Conservation (phyloP, 805 yeast genomes). For the Zygosaccharomyces bailii region DNA sequence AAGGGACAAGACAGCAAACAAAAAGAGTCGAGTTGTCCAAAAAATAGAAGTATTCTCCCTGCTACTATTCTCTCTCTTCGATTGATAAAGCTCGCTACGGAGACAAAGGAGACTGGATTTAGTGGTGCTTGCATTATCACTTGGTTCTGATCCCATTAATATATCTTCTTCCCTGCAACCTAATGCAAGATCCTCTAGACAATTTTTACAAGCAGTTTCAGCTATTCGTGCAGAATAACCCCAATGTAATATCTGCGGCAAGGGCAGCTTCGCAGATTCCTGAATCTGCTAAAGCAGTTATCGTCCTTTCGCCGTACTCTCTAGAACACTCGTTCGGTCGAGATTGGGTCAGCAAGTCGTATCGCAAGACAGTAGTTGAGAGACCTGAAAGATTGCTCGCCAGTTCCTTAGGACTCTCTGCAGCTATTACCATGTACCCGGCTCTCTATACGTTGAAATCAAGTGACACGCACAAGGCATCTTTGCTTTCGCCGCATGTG, state of each 20-base stretch:
- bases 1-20: constrained; percentile 8
- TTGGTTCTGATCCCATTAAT: constrained; percentile 14
- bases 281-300: constrained; percentile 48
- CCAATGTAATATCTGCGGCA: constrained; percentile 37
- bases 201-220: constrained; percentile 44
- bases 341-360: constrained; percentile 68
- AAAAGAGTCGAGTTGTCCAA: constrained; percentile 2
- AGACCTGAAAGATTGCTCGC: constrained; percentile 79
- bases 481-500: constrained; percentile 58
- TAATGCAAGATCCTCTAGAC: constrained; percentile 33
- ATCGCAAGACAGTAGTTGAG: constrained; percentile 68
- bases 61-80: neutral
- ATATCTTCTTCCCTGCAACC: no score
- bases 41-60: neutral
- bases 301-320: constrained; percentile 66
- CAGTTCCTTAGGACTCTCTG: constrained; percentile 70
- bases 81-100: neutral
- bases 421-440: constrained; percentile 68
- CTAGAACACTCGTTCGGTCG: constrained; percentile 71
- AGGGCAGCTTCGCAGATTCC: constrained; percentile 35
- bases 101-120: constrained; percentile 1
- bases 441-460: constrained; percentile 50
- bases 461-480: constrained; percentile 39
- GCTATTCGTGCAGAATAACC: constrained; percentile 40
- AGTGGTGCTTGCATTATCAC: neutral